Percentiles rank a stretch among this genome's conserved stretches.
Evolutionary conservation across 352 stramenopile species (phyloP).

Genomic region (Phytophthora chlamydospora): DNA sequence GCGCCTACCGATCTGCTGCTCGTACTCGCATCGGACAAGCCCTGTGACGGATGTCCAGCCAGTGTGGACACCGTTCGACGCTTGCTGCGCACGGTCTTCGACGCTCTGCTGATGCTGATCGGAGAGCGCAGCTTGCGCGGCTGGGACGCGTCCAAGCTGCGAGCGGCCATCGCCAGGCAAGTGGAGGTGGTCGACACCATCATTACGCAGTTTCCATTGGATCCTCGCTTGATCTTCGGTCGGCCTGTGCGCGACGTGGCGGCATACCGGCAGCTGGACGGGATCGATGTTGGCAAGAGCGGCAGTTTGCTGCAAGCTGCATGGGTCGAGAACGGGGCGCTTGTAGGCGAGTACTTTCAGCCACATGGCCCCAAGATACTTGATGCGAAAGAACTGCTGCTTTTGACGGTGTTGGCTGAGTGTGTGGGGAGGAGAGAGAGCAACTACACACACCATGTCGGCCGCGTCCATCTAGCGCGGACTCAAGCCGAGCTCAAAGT

Average conservation of each 20-base stretch:
- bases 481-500: slow-evolving; percentile 19
- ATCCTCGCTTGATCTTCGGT: slow-evolving; percentile 38
- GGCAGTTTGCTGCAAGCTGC: slow-evolving; percentile 24
- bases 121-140: slow-evolving; percentile 24
- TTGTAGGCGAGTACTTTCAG: slow-evolving; percentile 30
- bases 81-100: slow-evolving; percentile 40
- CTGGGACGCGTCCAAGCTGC: slow-evolving; percentile 44
- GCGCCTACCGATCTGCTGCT: slow-evolving; percentile 40
- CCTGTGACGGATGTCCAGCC: slow-evolving; percentile 12
- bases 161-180: slow-evolving; percentile 38
- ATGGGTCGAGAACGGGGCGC: slow-evolving; percentile 30
- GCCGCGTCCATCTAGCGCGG: slow-evolving; percentile 5
- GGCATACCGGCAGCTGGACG: slow-evolving; percentile 20
- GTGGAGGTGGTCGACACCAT: slow-evolving; percentile 43
- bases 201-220: slow-evolving; percentile 21
- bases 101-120: slow-evolving; percentile 29
- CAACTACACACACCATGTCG: slow-evolving; percentile 27
- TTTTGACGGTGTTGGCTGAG: slow-evolving; percentile 27
- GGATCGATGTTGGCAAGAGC: slow-evolving; percentile 20
- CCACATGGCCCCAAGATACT: slow-evolving; percentile 6
- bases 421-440: slow-evolving; percentile 24
- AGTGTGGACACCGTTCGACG: slow-evolving; percentile 9
- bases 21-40: slow-evolving; percentile 37
- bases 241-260: slow-evolving; percentile 27
- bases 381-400: slow-evolving; percentile 21